Evolutionary conservation across 148 eudicot species (phyloP), one percentile per base, ranked within the genome.

Genomic region (Spergularia bocconei): DNA sequence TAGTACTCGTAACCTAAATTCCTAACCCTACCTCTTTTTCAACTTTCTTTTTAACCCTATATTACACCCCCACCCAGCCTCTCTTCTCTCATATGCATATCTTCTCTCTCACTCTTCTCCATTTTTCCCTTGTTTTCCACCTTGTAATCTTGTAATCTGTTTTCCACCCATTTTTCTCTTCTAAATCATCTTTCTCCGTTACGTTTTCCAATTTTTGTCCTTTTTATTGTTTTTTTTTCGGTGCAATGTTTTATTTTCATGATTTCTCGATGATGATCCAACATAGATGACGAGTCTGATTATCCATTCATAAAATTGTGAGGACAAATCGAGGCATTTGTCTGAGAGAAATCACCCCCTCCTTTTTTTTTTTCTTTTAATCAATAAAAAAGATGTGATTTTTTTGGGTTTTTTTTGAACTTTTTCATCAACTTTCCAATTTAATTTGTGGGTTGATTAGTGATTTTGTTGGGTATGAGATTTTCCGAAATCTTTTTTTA

Each of bases 211-310:
- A 47, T 11, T 8, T 47, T 5, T 6, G 1, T 39, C 10, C 8
- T 55, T 8, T 13, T 16, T 50, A 3, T 38, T 44, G 48, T 2
- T 74, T 14, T 10, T n/a, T 13, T 17, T 39, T 19, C 23, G 19
- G 15, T 20, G 36, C 21, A 11, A 11, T 25, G 4, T 16, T 29
- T 14, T 38, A 2, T 39, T 16, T 65, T 36, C 20, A 66, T 66
- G 73, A 51, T 75, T 79, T 75, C 82, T 79, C 75, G n/a, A 15
- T 79, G 79, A 79, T 79, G 78, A 75, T 63, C 7, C 61, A 54
- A 67, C n/a, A 50, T 23, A 21, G 79, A 79, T 79, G 82, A 79
- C 79, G 82, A 79, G 82, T 79, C 82, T 50, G 82, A 80, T 74
- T 7, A 16, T 75, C 76, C 82, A 75, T 75, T 79, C 75, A 68